Evolutionary conservation across 768 basidiomycete genomes (phyloP).

Genomic region (Russula sp.): DNA sequence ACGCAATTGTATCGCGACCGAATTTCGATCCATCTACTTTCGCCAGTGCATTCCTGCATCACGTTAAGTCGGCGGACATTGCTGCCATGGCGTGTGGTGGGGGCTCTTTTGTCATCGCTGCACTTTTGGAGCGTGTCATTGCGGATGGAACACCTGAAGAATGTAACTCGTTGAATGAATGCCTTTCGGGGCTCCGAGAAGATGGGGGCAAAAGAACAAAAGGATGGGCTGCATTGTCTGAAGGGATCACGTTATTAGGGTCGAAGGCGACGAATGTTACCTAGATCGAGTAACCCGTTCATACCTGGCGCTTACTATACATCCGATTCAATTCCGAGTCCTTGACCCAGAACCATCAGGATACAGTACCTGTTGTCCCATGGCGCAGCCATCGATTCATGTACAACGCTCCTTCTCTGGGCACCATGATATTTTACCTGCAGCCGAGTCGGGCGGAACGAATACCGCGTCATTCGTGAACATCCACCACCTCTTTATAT

Average conservation of each 20-base stretch:
- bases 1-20: conserved; percentile 45
- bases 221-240: conserved; percentile 9
- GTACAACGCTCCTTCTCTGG: background rate
- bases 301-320: background rate
- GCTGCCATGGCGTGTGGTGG: conserved; percentile 53
- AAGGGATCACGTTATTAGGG: conserved; percentile 9
- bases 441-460: background rate
- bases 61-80: conserved; percentile 47
- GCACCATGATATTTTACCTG: conserved; percentile 12
- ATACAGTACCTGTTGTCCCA: background rate
- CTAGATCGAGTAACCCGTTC: background rate
- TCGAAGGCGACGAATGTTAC: background rate
- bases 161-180: background rate
- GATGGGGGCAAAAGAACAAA: conserved; percentile 1
- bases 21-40: conserved; percentile 56
- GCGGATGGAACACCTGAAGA: conserved; percentile 9
- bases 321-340: background rate
- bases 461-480: background rate
- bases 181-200: conserved; percentile 5
- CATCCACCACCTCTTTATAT: conserved; percentile 19
- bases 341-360: background rate
- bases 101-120: conserved; percentile 73
- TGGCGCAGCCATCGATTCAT: background rate
- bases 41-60: conserved; percentile 49
- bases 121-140: conserved; percentile 55